Base-by-base conservation (phyloP, 345 rosid genomes). In the Hypericum perforatum region DNA sequence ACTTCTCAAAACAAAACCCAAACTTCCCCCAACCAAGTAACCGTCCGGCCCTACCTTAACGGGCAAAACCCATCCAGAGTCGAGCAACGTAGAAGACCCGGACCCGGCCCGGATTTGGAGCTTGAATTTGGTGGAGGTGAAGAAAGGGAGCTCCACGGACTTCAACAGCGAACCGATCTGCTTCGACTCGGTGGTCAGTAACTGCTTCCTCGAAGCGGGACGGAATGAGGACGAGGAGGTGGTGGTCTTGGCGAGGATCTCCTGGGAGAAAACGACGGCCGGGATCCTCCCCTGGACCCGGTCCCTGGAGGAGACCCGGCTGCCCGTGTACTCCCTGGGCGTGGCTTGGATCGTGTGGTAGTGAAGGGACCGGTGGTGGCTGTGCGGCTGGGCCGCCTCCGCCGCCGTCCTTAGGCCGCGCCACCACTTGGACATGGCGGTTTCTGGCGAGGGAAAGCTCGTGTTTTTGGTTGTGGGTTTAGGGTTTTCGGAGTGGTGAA, bases 61-160 rank as follows among this genome's bases (percentile, higher is more conserved):
- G 15, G 98, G 98, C 0, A 92, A 76, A 6, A 91, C 81, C 29
- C 66, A 80, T 11, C 96, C 95, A n/a, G 96, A 84, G 37, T 87
- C 95, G 52, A 84, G 69, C 15, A 87, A 59, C 11, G 63, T 65
- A 16, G 82, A 73, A 0, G 92, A 81, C 0, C 92, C 92, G 16
- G 87, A 66, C n/a, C 95, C 92, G 37, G 86, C 92, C 13, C 92
- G 82, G 70, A 87, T 73, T 74, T 87, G 91, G 43, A 87, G 86
- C 43, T 68, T 56, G 60, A 87, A 87, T 2, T 86, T 78, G 13
- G 92, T 78, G 45, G 95, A 87, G 67, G 80, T 79, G 67, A 87
- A 79, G 74, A 66, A 87, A 3, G 83, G 89, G 14, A 78, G 75
- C 9, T 73, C 52, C 4, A 87, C 80, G 40, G 85, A 79, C 44